Conservation (phyloP, 495 filamentous ascomycete genomes). For the Penicillium crystallinum region DNA sequence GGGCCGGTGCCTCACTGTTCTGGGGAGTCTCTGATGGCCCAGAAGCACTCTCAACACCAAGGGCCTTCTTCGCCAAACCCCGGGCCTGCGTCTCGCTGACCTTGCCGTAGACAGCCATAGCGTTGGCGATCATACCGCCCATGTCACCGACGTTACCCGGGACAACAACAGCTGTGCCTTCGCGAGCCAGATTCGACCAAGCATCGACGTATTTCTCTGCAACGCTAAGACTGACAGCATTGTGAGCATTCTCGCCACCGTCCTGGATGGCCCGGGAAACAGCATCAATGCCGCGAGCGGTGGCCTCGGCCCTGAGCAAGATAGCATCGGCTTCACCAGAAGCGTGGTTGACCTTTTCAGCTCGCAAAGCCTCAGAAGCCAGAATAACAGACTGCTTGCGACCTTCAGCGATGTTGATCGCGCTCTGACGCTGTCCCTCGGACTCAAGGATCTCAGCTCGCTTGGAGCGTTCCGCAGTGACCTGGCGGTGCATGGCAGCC, state of each 20-base stretch:
- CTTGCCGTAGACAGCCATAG: conserved; percentile 92
- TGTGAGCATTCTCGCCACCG: conserved; percentile 68
- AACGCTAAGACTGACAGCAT: conserved; percentile 77
- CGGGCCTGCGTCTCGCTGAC: conserved; percentile 80
- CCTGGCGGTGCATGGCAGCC: conserved; percentile 95
- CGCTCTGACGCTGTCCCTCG: conserved; percentile 90
- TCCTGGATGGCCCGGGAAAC: conserved; percentile 68
- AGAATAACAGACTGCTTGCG: conserved; percentile 93
- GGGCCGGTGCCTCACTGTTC: background rate
- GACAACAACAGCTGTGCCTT: conserved; percentile 90
- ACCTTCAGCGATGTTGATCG: conserved; percentile 98
- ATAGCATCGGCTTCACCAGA: conserved; percentile 93
- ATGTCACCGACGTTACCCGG: conserved; percentile 98
- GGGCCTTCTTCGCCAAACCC: conserved; percentile 52
- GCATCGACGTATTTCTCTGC: conserved; percentile 98
- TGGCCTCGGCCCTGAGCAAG: conserved; percentile 75
- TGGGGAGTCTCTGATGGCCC: background rate
- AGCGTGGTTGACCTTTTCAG: conserved; percentile 89
- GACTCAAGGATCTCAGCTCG: conserved; percentile 95
- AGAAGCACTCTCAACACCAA: conserved; percentile 24
- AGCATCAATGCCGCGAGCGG: conserved; percentile 79
- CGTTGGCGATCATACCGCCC: conserved; percentile 93
- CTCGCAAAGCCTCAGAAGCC: conserved; percentile 84
- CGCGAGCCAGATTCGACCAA: conserved; percentile 83
- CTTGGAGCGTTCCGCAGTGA: conserved; percentile 94